Conservation (phyloP, 2,329 filamentous ascomycete species). For the Cadophora luteo-olivacea region DNA sequence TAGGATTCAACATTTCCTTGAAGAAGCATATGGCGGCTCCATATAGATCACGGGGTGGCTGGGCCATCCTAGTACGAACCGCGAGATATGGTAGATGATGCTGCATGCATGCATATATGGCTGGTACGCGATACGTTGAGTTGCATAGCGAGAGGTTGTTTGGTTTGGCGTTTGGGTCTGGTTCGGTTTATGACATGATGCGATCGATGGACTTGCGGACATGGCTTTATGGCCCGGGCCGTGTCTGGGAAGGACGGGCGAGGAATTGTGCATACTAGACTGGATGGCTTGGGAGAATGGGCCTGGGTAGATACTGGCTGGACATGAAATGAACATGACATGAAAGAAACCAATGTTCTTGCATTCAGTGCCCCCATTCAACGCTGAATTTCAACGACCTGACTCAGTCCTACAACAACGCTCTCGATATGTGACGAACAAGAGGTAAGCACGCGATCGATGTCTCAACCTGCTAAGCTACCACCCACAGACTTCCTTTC, state of each 20-base stretch:
- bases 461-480: too few species aligned
- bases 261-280: conserved; percentile 17
- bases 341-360: too few species aligned
- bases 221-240: neutral
- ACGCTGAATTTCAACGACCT: too few species aligned
- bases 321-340: neutral
- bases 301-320: neutral
- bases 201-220: neutral
- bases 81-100: too few species aligned
- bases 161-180: conserved; percentile 4
- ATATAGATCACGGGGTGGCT: neutral
- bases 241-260: neutral
- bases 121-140: too few species aligned
- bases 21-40: neutral
- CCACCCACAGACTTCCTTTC: too few species aligned
- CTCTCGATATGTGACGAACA: too few species aligned
- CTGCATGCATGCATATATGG: too few species aligned
- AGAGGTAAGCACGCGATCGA: too few species aligned
- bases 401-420: too few species aligned
- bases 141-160: conserved; percentile 13
- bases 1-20: neutral
- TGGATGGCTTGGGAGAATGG: neutral
- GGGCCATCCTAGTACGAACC: too few species aligned
- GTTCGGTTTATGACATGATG: neutral
- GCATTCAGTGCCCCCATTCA: too few species aligned